phyloP scores from a whole-genome alignment of 257 asterid genomes.

The Ballota nigra region DNA sequence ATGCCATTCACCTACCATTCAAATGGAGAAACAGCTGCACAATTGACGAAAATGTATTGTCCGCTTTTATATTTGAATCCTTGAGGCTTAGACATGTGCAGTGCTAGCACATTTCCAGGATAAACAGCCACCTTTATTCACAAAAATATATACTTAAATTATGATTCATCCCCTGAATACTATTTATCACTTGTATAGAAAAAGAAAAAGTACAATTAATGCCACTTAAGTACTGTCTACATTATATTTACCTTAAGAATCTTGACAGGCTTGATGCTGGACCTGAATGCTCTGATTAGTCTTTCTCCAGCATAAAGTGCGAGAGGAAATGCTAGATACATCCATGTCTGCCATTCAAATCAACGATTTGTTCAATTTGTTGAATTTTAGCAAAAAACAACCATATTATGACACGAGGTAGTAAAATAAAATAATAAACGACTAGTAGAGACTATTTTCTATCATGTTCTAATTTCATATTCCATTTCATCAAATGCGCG shows the following conservation, averaged over 20 bases:
- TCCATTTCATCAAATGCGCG: neutral
- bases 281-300: conserved; percentile 63
- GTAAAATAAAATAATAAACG: too few species aligned
- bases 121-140: conserved; percentile 68
- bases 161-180: neutral
- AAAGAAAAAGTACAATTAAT: neutral
- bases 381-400: neutral
- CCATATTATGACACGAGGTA: neutral
- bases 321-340: conserved; percentile 69
- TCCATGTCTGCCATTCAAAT: conserved; percentile 62
- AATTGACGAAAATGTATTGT: conserved; percentile 83
- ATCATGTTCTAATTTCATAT: neutral
- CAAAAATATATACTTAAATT: conserved; percentile 2
- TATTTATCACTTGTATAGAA: neutral
- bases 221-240: neutral
- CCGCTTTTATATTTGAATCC: conserved; percentile 86
- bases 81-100: conserved; percentile 92
- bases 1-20: conserved; percentile 58
- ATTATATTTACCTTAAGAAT: conserved; percentile 55
- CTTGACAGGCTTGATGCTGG: conserved; percentile 68
- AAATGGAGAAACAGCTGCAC: conserved; percentile 90
- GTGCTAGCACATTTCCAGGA: conserved; percentile 80
- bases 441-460: neutral
- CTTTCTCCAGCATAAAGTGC: conserved; percentile 66
- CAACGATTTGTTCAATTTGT: neutral